A percentile compares a stretch with the other conserved stretches of the same genome.
phyloP scores from a whole-genome alignment of 805 yeast genomes.

The Candida ficus region DNA sequence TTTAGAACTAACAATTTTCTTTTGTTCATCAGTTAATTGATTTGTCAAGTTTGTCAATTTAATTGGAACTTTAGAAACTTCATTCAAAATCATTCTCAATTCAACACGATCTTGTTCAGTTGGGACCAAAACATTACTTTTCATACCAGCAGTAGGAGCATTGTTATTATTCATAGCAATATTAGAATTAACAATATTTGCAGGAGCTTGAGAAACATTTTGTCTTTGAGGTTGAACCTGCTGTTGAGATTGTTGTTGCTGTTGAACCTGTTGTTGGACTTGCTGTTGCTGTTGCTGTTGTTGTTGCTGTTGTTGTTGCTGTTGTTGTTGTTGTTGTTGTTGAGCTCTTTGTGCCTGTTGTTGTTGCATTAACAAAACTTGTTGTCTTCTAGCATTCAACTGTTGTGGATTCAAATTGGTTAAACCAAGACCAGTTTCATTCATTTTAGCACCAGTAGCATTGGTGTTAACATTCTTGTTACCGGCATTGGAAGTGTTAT shows the following conservation, averaged over 20 bases:
- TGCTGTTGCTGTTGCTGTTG: constrained; percentile 6
- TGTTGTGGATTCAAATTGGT: constrained; percentile 6
- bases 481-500: background rate
- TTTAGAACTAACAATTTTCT: constrained; percentile 50
- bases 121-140: constrained; percentile 27
- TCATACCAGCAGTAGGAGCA: constrained; percentile 14
- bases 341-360: constrained; percentile 7
- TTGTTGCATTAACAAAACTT: constrained; percentile 3
- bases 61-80: constrained; percentile 62
- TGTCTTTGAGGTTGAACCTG: constrained; percentile 6
- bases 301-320: constrained; percentile 9
- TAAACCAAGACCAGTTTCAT: constrained; percentile 2
- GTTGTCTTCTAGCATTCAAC: constrained; percentile 9
- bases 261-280: constrained; percentile 16
- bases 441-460: background rate
- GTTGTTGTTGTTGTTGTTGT: constrained; percentile 7
- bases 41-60: constrained; percentile 62
- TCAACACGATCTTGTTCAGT: constrained; percentile 58
- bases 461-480: background rate
- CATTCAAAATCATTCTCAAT: constrained; percentile 60
- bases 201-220: constrained; percentile 1
- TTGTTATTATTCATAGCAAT: constrained; percentile 10
- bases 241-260: constrained; percentile 9
- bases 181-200: background rate
- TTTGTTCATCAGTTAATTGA: constrained; percentile 57